phyloP scores from a whole-genome alignment of 768 basidiomycete genomes.

The Mycena olivaceomarginata region DNA sequence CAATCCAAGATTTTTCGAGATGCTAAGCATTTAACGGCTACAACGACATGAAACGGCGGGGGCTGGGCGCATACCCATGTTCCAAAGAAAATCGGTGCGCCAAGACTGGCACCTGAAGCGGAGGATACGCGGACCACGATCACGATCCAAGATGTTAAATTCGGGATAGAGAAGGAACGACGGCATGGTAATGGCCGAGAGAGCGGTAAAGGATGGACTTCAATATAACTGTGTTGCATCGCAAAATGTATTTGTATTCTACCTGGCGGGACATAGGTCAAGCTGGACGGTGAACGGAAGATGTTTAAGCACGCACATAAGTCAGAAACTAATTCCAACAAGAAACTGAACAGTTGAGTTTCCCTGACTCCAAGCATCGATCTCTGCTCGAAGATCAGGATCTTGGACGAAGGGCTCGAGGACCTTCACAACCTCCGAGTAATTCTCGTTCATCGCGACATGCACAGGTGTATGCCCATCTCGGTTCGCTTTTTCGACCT shows the following conservation, averaged over 20 bases:
- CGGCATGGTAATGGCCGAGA: slow-evolving; percentile 91
- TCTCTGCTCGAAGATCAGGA: background rate
- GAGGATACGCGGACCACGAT: slow-evolving; percentile 74
- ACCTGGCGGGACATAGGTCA: no score
- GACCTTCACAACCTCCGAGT: background rate
- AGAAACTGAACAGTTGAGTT: no score
- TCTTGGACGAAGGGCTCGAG: background rate
- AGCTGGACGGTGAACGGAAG: no score
- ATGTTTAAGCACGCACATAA: no score
- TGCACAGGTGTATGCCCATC: background rate
- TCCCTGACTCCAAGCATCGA: no score
- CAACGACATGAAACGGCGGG: slow-evolving; percentile 40
- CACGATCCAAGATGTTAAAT: slow-evolving; percentile 89
- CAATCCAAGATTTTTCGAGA: no score
- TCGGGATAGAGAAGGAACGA: slow-evolving; percentile 88
- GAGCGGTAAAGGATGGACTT: slow-evolving; percentile 82
- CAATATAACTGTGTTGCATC: background rate
- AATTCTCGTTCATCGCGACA: background rate
- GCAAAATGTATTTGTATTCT: background rate
- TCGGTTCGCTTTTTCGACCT: background rate
- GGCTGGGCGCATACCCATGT: slow-evolving; percentile 71
- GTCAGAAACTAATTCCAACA: no score
- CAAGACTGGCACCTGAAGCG: slow-evolving; percentile 53
- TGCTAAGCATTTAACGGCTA: slow-evolving; percentile 39
- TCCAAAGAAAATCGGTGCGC: slow-evolving; percentile 67